Conservation (phyloP, 106 monocot species). For the Agapanthus africanus region DNA sequence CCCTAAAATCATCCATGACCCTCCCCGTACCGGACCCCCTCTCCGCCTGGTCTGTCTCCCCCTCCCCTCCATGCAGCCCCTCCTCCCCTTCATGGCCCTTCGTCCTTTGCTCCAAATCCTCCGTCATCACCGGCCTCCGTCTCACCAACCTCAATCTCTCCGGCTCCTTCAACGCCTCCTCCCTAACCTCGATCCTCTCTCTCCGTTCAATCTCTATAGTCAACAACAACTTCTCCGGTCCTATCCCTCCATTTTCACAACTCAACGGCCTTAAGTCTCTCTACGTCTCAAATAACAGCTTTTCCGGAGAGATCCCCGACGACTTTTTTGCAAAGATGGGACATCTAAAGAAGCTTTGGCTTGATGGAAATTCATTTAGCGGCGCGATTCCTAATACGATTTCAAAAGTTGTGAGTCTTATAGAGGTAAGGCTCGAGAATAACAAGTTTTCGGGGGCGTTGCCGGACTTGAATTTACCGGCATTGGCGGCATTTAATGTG, state of each 20-base stretch:
- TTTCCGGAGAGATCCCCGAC: slow-evolving; percentile 32
- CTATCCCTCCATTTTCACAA: slow-evolving; percentile 26
- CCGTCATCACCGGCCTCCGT: slow-evolving; percentile 36
- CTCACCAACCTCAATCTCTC: slow-evolving; percentile 28
- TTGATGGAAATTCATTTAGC: slow-evolving; percentile 32
- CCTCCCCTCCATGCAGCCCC: neutral
- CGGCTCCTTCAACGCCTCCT: slow-evolving; percentile 24
- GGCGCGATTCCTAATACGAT: slow-evolving; percentile 40
- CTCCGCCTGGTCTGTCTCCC: slow-evolving; percentile 14
- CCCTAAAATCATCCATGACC: slow-evolving; percentile 22
- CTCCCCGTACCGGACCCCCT: slow-evolving; percentile 11
- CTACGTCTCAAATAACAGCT: slow-evolving; percentile 44
- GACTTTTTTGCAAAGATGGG: slow-evolving; percentile 28
- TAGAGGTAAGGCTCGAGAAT: slow-evolving; percentile 49
- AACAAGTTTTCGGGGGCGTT: slow-evolving; percentile 42
- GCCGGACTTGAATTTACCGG: slow-evolving; percentile 13
- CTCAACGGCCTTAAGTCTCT: slow-evolving; percentile 29
- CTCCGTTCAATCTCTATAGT: slow-evolving; percentile 38
- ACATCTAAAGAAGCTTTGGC: slow-evolving; percentile 45
- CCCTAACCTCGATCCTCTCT: slow-evolving; percentile 12
- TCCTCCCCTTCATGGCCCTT: slow-evolving; percentile 18
- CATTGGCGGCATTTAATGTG: slow-evolving; percentile 24
- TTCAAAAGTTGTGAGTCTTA: slow-evolving; percentile 11
- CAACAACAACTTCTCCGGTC: slow-evolving; percentile 44
- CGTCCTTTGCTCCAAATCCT: slow-evolving; percentile 30